Conservation (phyloP, 257 asterid genomes). For the Salvia miltiorrhiza region DNA sequence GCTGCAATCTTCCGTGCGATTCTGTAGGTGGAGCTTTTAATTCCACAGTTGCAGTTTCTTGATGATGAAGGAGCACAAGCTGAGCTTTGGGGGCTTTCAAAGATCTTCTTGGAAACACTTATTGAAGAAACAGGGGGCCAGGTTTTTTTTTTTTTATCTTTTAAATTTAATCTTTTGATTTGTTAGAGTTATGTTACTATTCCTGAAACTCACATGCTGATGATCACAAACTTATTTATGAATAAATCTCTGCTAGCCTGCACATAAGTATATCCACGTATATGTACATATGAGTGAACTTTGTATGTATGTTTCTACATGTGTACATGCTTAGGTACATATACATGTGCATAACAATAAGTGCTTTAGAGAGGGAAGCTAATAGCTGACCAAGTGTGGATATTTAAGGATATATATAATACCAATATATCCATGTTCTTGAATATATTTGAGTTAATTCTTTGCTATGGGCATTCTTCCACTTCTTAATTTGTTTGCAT, state of each 20-base stretch:
- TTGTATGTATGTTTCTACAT: neutral
- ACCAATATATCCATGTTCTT: neutral
- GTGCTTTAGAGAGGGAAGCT: neutral
- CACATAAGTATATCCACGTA: neutral
- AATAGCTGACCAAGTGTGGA: neutral
- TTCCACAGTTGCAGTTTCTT: constrained; percentile 90
- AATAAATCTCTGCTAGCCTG: constrained; percentile 1
- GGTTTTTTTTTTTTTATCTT: constrained; percentile 56
- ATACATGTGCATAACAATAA: neutral
- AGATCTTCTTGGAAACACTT: constrained; percentile 68
- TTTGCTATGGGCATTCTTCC: constrained; percentile 2
- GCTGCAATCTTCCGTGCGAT: neutral
- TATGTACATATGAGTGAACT: neutral
- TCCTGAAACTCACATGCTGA: neutral
- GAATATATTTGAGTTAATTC: neutral
- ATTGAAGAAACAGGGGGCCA: constrained; percentile 74
- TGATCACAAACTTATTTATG: neutral
- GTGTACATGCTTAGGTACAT: too few species aligned
- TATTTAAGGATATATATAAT: neutral
- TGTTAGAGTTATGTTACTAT: constrained; percentile 12
- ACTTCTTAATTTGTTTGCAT: neutral
- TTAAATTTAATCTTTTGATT: too few species aligned
- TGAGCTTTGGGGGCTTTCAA: constrained; percentile 90
- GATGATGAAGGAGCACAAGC: constrained; percentile 96
- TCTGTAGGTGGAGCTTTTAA: constrained; percentile 82